Conservation (phyloP, 176 grass and related monocot species). For the Puccinellia tenuiflora region DNA sequence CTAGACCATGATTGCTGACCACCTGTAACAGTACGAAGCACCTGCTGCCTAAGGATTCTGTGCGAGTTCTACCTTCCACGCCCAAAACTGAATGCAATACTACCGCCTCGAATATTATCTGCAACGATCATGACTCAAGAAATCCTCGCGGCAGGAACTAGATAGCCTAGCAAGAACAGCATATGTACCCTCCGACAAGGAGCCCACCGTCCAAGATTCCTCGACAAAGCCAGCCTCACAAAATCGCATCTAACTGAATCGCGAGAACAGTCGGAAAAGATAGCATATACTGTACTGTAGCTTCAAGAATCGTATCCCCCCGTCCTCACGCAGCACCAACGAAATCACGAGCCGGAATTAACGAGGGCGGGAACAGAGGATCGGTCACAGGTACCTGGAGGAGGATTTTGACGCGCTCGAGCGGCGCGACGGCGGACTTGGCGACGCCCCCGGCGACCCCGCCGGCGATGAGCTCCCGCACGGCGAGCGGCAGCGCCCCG, state of each 20-base stretch:
- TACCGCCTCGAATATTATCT: too few species aligned
- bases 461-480: constrained; percentile 86
- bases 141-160: neutral
- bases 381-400: constrained; percentile 52
- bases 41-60: neutral
- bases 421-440: constrained; percentile 83
- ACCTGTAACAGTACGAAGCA: neutral
- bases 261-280: neutral
- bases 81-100: too few species aligned
- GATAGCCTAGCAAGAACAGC: neutral
- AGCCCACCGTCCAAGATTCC: neutral
- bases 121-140: neutral
- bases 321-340: neutral
- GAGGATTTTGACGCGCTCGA: constrained; percentile 96
- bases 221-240: neutral
- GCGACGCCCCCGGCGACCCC: constrained; percentile 79
- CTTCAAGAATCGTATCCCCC: neutral
- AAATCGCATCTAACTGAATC: neutral
- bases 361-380: neutral
- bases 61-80: neutral
- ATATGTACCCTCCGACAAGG: neutral
- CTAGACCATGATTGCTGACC: neutral
- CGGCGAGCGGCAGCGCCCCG: constrained; percentile 48
- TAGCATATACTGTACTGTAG: neutral
- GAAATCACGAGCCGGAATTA: neutral